Percentiles rank a stretch among this genome's conserved stretches.
Conservation (phyloP, 306 rosid species). For the Sphenostylis stenocarpa region DNA sequence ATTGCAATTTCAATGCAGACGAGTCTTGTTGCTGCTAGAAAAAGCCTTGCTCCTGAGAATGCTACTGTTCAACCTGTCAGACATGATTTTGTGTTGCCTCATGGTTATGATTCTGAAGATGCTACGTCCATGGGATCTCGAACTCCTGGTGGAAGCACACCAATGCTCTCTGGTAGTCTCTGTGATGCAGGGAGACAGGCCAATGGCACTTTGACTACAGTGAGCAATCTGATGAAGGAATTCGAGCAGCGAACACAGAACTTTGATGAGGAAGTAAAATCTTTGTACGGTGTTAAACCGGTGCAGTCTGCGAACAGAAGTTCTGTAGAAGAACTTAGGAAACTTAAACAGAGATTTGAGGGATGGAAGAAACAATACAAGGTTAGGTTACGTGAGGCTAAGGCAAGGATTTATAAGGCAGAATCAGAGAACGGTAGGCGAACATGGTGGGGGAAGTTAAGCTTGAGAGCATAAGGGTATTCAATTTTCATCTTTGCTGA, state of each 20-base stretch:
- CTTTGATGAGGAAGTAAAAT: conserved; percentile 74
- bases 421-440: conserved; percentile 64
- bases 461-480: conserved; percentile 35
- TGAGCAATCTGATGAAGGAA: conserved; percentile 72
- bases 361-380: conserved; percentile 95
- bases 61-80: conserved; percentile 52
- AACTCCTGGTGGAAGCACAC: conserved; percentile 73
- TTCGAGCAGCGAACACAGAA: conserved; percentile 65
- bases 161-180: conserved; percentile 48
- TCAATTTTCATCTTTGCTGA: conserved; percentile 26
- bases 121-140: conserved; percentile 61
- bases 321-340: conserved; percentile 67
- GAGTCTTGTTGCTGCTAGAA: conserved; percentile 87
- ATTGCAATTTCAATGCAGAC: conserved; percentile 52
- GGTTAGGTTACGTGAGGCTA: conserved; percentile 63
- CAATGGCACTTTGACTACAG: conserved; percentile 59
- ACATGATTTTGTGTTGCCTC: conserved; percentile 48
- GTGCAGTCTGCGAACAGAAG: conserved; percentile 44
- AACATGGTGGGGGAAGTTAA: conserved; percentile 83
- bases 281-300: conserved; percentile 55
- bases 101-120: conserved; percentile 69
- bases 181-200: conserved; percentile 55
- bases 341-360: conserved; percentile 67
- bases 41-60: conserved; percentile 66
- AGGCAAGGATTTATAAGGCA: conserved; percentile 57